Percentiles rank a stretch among this genome's conserved stretches.
Evolutionary conservation across 805 yeast species (phyloP).

Genomic region (Yueomyces sp.): DNA sequence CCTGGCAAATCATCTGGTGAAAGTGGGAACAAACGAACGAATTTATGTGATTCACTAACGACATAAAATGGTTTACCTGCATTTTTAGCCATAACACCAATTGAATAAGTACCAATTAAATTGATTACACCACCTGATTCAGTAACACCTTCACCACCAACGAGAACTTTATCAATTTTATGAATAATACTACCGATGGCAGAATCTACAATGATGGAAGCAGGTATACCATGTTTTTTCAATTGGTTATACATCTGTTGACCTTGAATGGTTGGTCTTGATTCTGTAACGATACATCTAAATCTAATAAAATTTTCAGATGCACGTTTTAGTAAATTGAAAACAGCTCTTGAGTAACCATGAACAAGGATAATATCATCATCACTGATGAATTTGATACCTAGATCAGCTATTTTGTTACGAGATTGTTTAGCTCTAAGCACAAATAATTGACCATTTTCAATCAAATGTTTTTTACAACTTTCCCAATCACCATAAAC

Average conservation of each 20-base stretch:
- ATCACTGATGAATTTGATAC: constrained; percentile 80
- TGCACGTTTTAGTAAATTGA: constrained; percentile 61
- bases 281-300: constrained; percentile 84
- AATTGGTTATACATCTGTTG: constrained; percentile 55
- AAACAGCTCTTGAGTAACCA: constrained; percentile 84
- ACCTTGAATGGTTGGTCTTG: constrained; percentile 75
- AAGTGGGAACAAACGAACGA: constrained; percentile 89
- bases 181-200: constrained; percentile 90
- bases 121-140: constrained; percentile 98
- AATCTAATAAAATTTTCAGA: constrained; percentile 68
- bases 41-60: constrained; percentile 89
- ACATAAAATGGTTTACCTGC: constrained; percentile 91
- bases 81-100: constrained; percentile 81
- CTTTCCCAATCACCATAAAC: constrained; percentile 87
- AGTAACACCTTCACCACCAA: constrained; percentile 98
- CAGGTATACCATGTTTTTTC: constrained; percentile 67
- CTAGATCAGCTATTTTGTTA: constrained; percentile 74
- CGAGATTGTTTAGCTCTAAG: constrained; percentile 86
- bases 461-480: constrained; percentile 75
- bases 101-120: constrained; percentile 87
- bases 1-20: constrained; percentile 84
- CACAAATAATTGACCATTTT: constrained; percentile 84
- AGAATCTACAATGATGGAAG: constrained; percentile 74
- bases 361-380: constrained; percentile 87
- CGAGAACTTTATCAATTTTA: constrained; percentile 82